Base-by-base conservation (phyloP, 441 rosid genomes). In the Cnidoscolus chayamansa region DNA sequence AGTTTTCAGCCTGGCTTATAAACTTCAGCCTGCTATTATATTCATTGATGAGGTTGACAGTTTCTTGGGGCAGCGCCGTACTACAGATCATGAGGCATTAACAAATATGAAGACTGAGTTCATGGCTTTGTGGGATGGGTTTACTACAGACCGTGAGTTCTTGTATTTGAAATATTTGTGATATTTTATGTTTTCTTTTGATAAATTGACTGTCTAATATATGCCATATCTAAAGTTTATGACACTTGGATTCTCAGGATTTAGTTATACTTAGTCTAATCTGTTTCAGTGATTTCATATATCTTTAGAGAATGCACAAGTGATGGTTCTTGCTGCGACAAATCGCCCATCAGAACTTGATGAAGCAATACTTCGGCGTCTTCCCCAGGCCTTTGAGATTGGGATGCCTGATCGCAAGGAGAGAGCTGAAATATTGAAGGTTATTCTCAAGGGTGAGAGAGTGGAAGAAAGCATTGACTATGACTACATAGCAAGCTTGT, bases 111-210 rank as follows among this genome's bases (percentile, higher is more conserved):
- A 92, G 86, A 92, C 98, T 1, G 98, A 95, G 82, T 95, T 91
- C 81, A 92, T 95, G 99, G 99, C 99, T 65, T 85, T 93, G 78
- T 95, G 99, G 99, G 98, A 95, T 86, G 98, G 99, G 3, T 92
- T 95, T 80, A 88, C 97, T 10, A 91, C 99, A 30, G 97, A 95
- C 71, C 96, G 98, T 95, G 83, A 88, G 99, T 89, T 60, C 31
- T 59, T 72, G 0, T 68, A 19, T 65, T 51, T 35, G 32, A 43
- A 50, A 51, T 30, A 63, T 16, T 61, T 59, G 11, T 48, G 9
- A 25, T 3, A 20, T 45, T 43, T 25, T 62, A 16, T 17, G 0
- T n/a, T 55, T 77, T 43, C 45, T 48, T 15, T 48, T 50, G 7
- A 50, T 4, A 8, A 32, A 45, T 17, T 49, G 2, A 45, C 71